Percentiles rank a stretch among this genome's conserved stretches.
Conservation (phyloP, 148 eudicot genomes). For the Silene conica region DNA sequence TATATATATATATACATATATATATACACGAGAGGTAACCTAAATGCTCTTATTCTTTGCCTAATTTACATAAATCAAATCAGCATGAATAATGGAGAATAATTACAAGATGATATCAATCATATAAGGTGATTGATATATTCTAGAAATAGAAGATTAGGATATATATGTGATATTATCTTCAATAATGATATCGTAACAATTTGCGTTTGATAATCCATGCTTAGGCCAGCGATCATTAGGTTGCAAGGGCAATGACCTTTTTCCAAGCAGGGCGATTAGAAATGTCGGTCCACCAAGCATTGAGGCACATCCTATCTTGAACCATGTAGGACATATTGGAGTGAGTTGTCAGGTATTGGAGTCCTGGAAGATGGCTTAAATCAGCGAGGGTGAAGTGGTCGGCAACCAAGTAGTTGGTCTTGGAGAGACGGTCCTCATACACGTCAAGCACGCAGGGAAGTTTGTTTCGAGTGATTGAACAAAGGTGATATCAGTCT, state of each 20-base stretch:
- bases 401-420: constrained; percentile 48
- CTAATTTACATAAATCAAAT: too few species aligned
- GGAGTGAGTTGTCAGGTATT: constrained; percentile 46
- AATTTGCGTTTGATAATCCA: too few species aligned
- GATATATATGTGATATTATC: too few species aligned
- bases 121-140: too few species aligned
- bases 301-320: constrained; percentile 37
- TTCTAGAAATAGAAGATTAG: too few species aligned
- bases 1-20: too few species aligned
- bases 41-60: too few species aligned
- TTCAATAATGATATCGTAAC: too few species aligned
- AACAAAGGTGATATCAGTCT: constrained; percentile 38
- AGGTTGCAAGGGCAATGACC: constrained; percentile 32
- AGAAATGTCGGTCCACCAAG: constrained; percentile 68
- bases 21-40: too few species aligned
- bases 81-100: too few species aligned
- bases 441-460: constrained; percentile 53
- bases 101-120: too few species aligned
- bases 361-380: constrained; percentile 53
- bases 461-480: constrained; percentile 38
- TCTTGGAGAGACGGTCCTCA: constrained; percentile 46
- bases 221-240: not conserved
- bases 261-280: constrained; percentile 70
- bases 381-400: constrained; percentile 57
- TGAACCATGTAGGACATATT: constrained; percentile 40